These are phyloP conservation scores for Sporisorium graminicola DNA, from an alignment of 1,284 basidiomycete species.

Conservation along the genomic window DNA sequence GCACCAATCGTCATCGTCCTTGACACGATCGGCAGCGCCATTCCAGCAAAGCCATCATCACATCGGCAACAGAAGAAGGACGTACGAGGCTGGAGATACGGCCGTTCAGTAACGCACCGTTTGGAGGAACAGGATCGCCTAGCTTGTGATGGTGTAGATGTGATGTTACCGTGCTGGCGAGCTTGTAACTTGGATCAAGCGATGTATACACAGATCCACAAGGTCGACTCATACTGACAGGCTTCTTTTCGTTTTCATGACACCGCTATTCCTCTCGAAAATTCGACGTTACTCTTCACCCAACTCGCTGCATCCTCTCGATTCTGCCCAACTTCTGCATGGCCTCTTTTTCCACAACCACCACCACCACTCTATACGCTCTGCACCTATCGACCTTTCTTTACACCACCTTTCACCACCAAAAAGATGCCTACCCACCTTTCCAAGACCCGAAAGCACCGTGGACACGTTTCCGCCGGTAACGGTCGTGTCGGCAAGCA, in stretches of 20 bases:
- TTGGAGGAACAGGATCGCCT: neutral
- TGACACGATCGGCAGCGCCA: conserved; percentile 2
- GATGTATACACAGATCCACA: neutral
- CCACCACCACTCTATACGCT: neutral
- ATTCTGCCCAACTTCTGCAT: neutral
- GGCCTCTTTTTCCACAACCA: neutral
- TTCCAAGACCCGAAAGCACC: conserved; percentile 96
- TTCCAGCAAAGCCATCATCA: neutral
- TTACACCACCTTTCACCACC: conserved; percentile 3
- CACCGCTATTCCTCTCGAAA: neutral
- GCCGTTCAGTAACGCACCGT: neutral
- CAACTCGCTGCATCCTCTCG: neutral
- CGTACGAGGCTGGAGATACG: too few species aligned
- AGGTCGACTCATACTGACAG: conserved; percentile 23
- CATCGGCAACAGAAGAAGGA: neutral
- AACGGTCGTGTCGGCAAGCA: conserved; percentile 99
- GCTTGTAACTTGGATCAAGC: neutral
- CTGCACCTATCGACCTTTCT: neutral
- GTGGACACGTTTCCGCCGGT: conserved; percentile 83
- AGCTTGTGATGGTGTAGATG: neutral
- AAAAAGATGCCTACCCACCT: conserved; percentile 87
- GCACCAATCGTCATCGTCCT: conserved; percentile 18
- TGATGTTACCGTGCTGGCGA: conserved; percentile 6
- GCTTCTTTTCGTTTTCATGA: conserved; percentile 2
- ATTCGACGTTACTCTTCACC: neutral